Percentiles rank a stretch among this genome's conserved stretches.
Conservation (phyloP, 2,329 filamentous ascomycete species). For the Paracoccidioides brasiliensis region DNA sequence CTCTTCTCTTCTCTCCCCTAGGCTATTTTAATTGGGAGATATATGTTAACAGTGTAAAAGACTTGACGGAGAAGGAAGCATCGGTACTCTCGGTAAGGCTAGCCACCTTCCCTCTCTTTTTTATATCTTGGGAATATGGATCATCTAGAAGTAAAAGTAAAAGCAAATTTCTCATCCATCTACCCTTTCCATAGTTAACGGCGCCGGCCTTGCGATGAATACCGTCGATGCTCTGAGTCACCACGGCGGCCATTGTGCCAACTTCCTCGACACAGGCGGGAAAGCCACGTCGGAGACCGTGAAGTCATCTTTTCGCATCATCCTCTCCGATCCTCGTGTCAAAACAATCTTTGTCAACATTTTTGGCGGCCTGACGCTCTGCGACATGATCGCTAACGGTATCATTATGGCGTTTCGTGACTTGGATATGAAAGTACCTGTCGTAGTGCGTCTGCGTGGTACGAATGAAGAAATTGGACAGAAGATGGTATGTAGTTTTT, state of each 20-base stretch:
- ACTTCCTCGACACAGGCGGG: constrained; percentile 82
- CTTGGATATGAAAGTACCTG: constrained; percentile 51
- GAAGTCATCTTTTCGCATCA: constrained; percentile 59
- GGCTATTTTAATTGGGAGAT: not conserved
- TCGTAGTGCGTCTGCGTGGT: constrained; percentile 64
- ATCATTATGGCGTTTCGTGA: constrained; percentile 61
- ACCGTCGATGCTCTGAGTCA: constrained; percentile 66
- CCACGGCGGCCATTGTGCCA: constrained; percentile 56
- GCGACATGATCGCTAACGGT: constrained; percentile 70
- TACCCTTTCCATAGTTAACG: constrained; percentile 48
- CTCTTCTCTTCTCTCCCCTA: not conserved
- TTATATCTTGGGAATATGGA: not conserved
- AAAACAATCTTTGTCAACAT: constrained; percentile 61
- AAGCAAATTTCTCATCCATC: not conserved
- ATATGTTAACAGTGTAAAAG: constrained; percentile 15
- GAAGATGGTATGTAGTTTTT: constrained; percentile 39
- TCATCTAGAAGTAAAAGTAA: not conserved
- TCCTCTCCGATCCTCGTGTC: constrained; percentile 58
- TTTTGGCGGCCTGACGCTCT: constrained; percentile 56
- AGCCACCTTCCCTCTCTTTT: not conserved
- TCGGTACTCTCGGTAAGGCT: constrained; percentile 53
- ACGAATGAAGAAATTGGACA: constrained; percentile 61
- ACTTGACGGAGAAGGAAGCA: constrained; percentile 42
- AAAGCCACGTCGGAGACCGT: constrained; percentile 78
- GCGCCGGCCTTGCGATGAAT: constrained; percentile 82